Conservation (phyloP, 768 basidiomycete species). For the Lactifluus subvellereus region DNA sequence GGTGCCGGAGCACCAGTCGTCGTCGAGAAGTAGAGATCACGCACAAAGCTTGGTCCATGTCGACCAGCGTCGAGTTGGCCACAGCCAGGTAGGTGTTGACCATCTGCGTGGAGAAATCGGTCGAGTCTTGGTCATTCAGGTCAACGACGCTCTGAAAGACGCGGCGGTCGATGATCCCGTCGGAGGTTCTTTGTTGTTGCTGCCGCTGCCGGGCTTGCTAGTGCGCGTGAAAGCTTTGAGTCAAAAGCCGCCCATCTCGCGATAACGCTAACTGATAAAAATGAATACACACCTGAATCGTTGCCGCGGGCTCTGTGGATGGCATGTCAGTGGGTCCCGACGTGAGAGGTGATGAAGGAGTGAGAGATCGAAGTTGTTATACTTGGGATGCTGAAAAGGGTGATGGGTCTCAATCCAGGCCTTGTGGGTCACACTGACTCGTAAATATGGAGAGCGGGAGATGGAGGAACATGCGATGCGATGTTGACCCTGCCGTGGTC, state of each 20-base stretch:
- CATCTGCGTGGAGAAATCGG: conserved; percentile 18
- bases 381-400: neutral
- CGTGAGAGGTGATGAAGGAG: neutral
- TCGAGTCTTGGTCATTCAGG: conserved; percentile 12
- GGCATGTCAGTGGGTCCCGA: neutral
- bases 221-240: neutral
- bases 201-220: neutral
- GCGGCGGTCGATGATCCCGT: conserved; percentile 8
- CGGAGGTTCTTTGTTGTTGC: neutral
- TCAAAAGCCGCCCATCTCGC: neutral
- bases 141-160: conserved; percentile 14
- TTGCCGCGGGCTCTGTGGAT: neutral
- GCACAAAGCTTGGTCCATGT: conserved; percentile 15
- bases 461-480: neutral
- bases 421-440: neutral
- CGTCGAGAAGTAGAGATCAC: neutral
- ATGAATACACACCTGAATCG: neutral
- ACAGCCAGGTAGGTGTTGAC: conserved; percentile 8
- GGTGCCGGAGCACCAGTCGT: neutral
- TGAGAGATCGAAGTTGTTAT: neutral
- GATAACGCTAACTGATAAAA: neutral
- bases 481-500: neutral
- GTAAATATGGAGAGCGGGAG: neutral
- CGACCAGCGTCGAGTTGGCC: conserved; percentile 4
- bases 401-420: neutral